Evolutionary conservation across 129 eudicot species (phyloP).

Genomic region (Flaveria bidentis): DNA sequence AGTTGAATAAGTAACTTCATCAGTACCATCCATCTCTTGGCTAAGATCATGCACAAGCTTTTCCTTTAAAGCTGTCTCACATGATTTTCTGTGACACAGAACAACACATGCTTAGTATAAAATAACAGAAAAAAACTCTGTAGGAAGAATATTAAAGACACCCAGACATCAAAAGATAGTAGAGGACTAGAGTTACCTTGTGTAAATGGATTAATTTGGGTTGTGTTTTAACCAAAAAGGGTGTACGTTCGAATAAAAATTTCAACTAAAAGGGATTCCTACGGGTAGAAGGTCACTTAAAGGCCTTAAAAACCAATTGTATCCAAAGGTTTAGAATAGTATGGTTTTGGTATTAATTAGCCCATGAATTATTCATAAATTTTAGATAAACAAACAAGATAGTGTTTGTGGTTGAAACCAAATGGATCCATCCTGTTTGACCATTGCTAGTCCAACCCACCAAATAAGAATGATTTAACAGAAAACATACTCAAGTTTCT

Average conservation of each 20-base stretch:
- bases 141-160: no score
- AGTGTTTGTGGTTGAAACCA: not conserved
- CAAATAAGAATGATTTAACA: not conserved
- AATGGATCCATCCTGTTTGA: not conserved
- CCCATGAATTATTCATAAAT: not conserved
- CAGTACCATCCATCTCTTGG: conserved; percentile 49
- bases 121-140: not conserved
- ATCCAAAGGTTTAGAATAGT: not conserved
- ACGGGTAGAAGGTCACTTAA: not conserved
- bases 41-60: conserved; percentile 40
- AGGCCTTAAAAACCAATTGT: not conserved
- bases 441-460: not conserved
- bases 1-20: conserved; percentile 35
- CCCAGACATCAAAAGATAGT: no score
- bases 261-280: not conserved
- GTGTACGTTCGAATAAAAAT: not conserved
- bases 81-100: conserved; percentile 61
- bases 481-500: conserved; percentile 53
- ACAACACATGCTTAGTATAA: not conserved
- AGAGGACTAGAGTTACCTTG: no score
- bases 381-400: not conserved
- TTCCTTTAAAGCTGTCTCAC: conserved; percentile 68
- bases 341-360: not conserved
- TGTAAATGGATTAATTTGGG: not conserved
- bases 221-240: not conserved